Evolutionary conservation across 129 eudicot species (phyloP), one percentile per base, ranked within the genome.

Genomic region (Pittosporum tobira): DNA sequence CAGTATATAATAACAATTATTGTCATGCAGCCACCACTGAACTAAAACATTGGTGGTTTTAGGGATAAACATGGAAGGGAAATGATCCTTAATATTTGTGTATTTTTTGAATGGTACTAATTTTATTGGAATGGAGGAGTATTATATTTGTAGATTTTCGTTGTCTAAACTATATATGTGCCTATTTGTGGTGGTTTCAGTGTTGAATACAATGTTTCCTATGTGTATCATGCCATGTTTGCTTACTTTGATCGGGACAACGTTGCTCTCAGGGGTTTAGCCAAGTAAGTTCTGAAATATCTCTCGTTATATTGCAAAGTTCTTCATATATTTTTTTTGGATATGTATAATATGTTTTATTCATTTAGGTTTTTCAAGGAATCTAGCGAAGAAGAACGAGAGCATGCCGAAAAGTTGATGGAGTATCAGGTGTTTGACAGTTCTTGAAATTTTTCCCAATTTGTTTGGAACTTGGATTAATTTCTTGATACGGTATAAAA

Each of bases 181-280:
- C 15, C 21, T 59, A 48, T 40, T 57, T 63, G 34, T 57, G 45
- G 10, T 64, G 47, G 24, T 73, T 71, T 51, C 85, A 88, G 96
- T 75, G 96, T 88, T 68, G 96, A 88, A 72, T 88, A 88, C 81
- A 84, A 82, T 69, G 96, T 88, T 70, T 88, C 96, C 1, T 88
- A 88, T 44, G 96, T 84, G 48, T 88, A 88, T 63, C 96, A 88
- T 73, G 94, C 96, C 26, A 73, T 88, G 91, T 88, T 57, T 75
- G 96, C 96, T 48, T 88, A 88, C 71, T 88, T 90, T 40, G 98
- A 90, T 48, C 76, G 98, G 60, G 98, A 90, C 71, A 90, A 90
- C 34, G 89, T 90, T 61, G 96, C 96, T 57, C 88, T 88, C 63
- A 88, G 72, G 74, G 96, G 96, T 14, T 79, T 88, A 62, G 96